phyloP scores from a whole-genome alignment of 257 asterid species.

The Ehretia macrophylla region DNA sequence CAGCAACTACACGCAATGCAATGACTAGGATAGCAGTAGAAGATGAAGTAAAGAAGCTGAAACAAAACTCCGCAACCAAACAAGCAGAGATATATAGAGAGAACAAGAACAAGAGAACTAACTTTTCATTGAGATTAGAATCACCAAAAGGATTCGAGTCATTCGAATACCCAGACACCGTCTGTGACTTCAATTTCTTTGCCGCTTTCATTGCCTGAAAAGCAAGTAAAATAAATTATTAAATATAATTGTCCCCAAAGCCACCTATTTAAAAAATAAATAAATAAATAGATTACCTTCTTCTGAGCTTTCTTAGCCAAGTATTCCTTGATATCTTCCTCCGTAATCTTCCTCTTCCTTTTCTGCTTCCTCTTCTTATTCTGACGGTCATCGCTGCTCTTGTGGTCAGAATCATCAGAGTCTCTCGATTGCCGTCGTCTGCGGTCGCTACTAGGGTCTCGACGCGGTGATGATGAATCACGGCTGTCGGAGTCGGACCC shows the following conservation, averaged over 20 bases:
- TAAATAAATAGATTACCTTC: conserved; percentile 29
- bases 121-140: conserved; percentile 76
- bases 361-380: conserved; percentile 32
- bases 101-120: conserved; percentile 20
- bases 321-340: conserved; percentile 60
- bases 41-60: not conserved
- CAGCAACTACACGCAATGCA: too few species aligned
- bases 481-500: conserved; percentile 6
- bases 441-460: conserved; percentile 17
- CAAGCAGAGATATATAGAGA: not conserved
- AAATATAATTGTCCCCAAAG: not conserved
- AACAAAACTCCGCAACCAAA: too few species aligned
- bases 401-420: conserved; percentile 25
- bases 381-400: conserved; percentile 17
- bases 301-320: conserved; percentile 67
- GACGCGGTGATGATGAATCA: conserved; percentile 2
- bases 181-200: conserved; percentile 62
- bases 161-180: conserved; percentile 70
- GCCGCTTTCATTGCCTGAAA: conserved; percentile 71
- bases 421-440: conserved; percentile 11
- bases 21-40: not conserved
- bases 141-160: conserved; percentile 98
- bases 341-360: conserved; percentile 49
- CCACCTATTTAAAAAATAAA: not conserved
- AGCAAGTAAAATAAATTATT: not conserved